Percentiles rank a stretch among this genome's conserved stretches.
These are phyloP conservation scores for Warburgia ugandensis DNA, from an alignment of 164 flowering plant species.

Conservation along the genomic window DNA sequence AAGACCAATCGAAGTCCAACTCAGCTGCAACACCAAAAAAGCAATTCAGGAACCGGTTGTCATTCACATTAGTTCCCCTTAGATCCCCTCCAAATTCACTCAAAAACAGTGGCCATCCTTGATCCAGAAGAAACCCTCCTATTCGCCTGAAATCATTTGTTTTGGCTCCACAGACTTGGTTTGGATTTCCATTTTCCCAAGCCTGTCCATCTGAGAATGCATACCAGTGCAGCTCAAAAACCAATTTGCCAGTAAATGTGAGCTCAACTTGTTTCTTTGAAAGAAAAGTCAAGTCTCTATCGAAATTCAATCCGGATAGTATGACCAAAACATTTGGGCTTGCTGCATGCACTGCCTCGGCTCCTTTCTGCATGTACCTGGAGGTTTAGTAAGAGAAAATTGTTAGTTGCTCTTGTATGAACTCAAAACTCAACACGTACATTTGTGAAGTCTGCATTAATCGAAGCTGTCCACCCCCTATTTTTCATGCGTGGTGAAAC, in stretches of 20 bases:
- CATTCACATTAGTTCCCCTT: constrained; percentile 61
- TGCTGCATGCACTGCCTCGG: constrained; percentile 80
- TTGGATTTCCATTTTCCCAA: constrained; percentile 52
- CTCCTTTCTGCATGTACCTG: constrained; percentile 82
- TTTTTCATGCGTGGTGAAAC: too few relatives aligned
- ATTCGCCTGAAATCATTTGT: constrained; percentile 9
- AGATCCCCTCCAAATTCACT: constrained; percentile 78
- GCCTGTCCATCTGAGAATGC: constrained; percentile 48
- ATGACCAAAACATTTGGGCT: constrained; percentile 70
- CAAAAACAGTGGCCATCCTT: constrained; percentile 62
- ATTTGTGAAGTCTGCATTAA: constrained; percentile 20
- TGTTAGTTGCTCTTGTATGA: too few relatives aligned
- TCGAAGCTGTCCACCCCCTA: constrained; percentile 52
- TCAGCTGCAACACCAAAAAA: constrained; percentile 66
- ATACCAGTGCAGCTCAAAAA: constrained; percentile 75
- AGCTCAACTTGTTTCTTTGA: constrained; percentile 29
- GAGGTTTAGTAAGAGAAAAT: neutral
- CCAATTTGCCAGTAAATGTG: constrained; percentile 51
- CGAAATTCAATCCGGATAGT: constrained; percentile 61
- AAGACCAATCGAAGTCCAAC: constrained; percentile 71
- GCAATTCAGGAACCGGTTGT: constrained; percentile 70
- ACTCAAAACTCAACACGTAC: too few relatives aligned
- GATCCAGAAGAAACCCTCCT: constrained; percentile 26
- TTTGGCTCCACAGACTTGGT: constrained; percentile 55
- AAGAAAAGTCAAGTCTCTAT: constrained; percentile 54